These are phyloP conservation scores for Penicillium daleae DNA, from an alignment of 495 filamentous ascomycete genomes.

Conservation along the genomic window DNA sequence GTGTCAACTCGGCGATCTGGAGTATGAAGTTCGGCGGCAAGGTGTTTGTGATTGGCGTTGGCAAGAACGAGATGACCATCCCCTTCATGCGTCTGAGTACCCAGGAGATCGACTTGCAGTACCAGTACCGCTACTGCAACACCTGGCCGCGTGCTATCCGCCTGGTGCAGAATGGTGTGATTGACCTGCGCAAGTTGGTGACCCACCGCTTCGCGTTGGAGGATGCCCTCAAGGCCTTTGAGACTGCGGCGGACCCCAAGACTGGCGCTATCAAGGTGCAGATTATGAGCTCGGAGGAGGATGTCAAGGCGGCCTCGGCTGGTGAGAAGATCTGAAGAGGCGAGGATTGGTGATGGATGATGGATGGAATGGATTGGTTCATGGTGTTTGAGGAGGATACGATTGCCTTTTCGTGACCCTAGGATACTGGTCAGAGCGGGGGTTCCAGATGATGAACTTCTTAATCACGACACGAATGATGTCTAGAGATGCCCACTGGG, in stretches of 20 bases:
- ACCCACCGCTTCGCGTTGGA: slow-evolving; percentile 87
- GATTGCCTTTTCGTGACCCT: not conserved
- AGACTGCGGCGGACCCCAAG: slow-evolving; percentile 82
- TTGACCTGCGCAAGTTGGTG: slow-evolving; percentile 78
- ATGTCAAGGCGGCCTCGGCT: slow-evolving; percentile 48
- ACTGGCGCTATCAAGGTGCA: slow-evolving; percentile 95
- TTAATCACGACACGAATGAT: slow-evolving; percentile 24
- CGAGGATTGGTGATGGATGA: slow-evolving; percentile 2
- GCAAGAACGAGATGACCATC: slow-evolving; percentile 90
- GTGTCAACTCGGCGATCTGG: slow-evolving; percentile 82
- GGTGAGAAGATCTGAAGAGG: slow-evolving; percentile 36
- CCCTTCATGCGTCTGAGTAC: slow-evolving; percentile 92
- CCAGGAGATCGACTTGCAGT: slow-evolving; percentile 89
- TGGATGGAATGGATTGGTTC: not conserved
- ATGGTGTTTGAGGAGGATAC: slow-evolving; percentile 11
- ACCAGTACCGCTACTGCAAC: slow-evolving; percentile 95
- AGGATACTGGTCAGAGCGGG: not conserved
- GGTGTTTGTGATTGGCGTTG: slow-evolving; percentile 91
- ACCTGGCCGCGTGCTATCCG: slow-evolving; percentile 94
- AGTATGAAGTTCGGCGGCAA: slow-evolving; percentile 89
- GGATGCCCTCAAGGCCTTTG: slow-evolving; percentile 86
- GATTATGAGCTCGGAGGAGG: slow-evolving; percentile 63
- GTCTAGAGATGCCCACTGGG: slow-evolving; percentile 28
- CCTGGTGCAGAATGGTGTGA: slow-evolving; percentile 77
- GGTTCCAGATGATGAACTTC: slow-evolving; percentile 18